Percentiles rank a stretch among this genome's conserved stretches.
phyloP scores from a whole-genome alignment of 306 rosid species.

The Vigna hirtella region DNA sequence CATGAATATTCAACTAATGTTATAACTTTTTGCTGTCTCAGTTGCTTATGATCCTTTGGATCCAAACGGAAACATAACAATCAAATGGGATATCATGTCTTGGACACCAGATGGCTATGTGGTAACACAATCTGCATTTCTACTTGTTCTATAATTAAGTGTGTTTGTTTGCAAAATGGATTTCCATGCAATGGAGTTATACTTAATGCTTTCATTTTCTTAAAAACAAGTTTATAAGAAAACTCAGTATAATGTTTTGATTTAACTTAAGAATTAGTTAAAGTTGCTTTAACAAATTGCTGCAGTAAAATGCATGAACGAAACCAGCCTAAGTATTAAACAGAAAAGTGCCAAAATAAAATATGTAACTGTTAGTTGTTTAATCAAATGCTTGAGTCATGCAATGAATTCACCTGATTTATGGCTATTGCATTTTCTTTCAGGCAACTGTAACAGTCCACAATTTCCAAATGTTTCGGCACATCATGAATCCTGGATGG shows the following conservation, averaged over 20 bases:
- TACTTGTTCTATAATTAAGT: background rate
- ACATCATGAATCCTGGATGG: constrained; percentile 93
- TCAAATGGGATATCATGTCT: constrained; percentile 93
- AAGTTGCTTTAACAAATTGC: no score
- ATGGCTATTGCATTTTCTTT: constrained; percentile 1
- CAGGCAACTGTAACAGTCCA: constrained; percentile 78
- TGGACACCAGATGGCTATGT: constrained; percentile 97
- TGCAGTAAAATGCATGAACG: constrained; percentile 1
- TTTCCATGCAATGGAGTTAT: background rate
- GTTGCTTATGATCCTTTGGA: constrained; percentile 94
- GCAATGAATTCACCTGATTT: constrained; percentile 7
- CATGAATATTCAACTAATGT: background rate
- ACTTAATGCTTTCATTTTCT: no score
- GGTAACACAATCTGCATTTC: constrained; percentile 51
- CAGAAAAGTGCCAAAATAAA: background rate
- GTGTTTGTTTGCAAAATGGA: background rate
- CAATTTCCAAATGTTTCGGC: constrained; percentile 93
- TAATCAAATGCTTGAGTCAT: background rate
- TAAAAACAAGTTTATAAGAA: no score
- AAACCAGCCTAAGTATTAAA: background rate
- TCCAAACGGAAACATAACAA: constrained; percentile 88
- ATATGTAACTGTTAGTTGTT: background rate
- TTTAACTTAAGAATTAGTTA: no score
- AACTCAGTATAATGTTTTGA: no score
- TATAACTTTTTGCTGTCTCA: constrained; percentile 40